phyloP scores from a whole-genome alignment of 805 yeast genomes.

The Ogataea thermomethanolica region DNA sequence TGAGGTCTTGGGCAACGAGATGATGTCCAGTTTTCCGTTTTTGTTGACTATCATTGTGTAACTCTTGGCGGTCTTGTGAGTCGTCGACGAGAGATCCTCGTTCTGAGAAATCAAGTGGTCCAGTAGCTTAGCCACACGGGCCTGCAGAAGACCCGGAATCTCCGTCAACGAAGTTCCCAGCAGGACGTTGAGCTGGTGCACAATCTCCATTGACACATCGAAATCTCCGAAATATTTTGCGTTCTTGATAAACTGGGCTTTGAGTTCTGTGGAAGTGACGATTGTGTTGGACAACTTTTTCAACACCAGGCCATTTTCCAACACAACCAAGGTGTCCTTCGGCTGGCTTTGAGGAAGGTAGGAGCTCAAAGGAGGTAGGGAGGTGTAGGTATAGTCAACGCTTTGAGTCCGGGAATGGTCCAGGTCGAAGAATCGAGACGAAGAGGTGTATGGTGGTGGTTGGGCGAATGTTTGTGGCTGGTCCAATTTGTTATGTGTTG shows the following conservation, averaged over 20 bases:
- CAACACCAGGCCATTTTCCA: conserved; percentile 63
- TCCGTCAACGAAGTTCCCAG: conserved; percentile 22
- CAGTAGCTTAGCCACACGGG: conserved; percentile 32
- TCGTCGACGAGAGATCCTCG: conserved; percentile 39
- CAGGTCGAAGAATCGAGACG: conserved; percentile 23
- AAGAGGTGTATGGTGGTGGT: conserved; percentile 10
- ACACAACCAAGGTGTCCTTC: conserved; percentile 24
- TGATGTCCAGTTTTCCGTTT: conserved; percentile 55
- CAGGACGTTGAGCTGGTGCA: conserved; percentile 33
- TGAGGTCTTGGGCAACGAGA: conserved; percentile 63
- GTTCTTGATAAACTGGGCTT: conserved; percentile 45
- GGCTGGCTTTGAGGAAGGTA: conserved; percentile 4
- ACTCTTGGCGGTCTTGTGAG: conserved; percentile 31
- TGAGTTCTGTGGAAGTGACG: conserved; percentile 56
- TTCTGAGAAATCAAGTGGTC: conserved; percentile 42
- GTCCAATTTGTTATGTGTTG: conserved; percentile 22
- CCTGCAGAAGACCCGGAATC: conserved; percentile 15
- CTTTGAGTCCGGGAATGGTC: conserved; percentile 17
- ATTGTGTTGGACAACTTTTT: conserved; percentile 48
- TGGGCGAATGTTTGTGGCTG: conserved; percentile 15
- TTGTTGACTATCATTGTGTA: conserved; percentile 36
- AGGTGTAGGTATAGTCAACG: conserved; percentile 11
- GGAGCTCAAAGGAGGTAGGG: conserved; percentile 7
- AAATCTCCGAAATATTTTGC: conserved; percentile 53
- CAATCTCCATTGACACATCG: conserved; percentile 36